Conservation (phyloP, 2,329 filamentous ascomycete genomes). For the Biscogniauxia marginata region DNA sequence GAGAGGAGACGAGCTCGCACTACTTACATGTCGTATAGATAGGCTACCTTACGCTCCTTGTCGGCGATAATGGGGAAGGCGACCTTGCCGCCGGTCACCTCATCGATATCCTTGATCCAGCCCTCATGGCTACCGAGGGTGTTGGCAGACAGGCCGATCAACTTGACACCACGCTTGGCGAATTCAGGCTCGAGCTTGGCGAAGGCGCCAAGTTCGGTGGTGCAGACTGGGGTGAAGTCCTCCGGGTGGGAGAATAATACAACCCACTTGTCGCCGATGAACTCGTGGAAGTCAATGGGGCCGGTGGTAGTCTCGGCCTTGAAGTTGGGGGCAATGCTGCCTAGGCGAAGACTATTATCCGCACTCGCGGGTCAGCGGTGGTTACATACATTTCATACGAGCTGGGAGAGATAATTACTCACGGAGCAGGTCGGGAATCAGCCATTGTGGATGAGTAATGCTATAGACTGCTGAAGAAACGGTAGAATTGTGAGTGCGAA, state of each 20-base stretch:
- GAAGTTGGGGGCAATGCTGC: constrained; percentile 75
- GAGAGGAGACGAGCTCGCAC: background rate
- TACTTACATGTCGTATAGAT: constrained; percentile 73
- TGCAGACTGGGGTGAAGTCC: constrained; percentile 95
- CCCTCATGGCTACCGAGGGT: constrained; percentile 77
- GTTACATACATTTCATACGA: background rate
- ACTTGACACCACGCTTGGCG: constrained; percentile 80
- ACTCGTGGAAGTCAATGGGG: constrained; percentile 80
- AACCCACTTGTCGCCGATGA: constrained; percentile 75
- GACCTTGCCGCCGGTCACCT: constrained; percentile 69
- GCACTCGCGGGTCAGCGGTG: constrained; percentile 1
- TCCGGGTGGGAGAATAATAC: constrained; percentile 83
- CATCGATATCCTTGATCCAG: constrained; percentile 89
- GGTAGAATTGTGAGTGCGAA: background rate
- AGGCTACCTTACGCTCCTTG: constrained; percentile 73
- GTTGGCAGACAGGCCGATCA: constrained; percentile 89
- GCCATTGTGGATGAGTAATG: constrained; percentile 25
- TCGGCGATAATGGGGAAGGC: constrained; percentile 80
- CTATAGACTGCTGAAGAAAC: background rate
- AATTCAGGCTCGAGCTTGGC: constrained; percentile 88
- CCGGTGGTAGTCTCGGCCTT: constrained; percentile 76
- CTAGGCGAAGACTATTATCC: constrained; percentile 57
- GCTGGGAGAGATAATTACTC: constrained; percentile 14
- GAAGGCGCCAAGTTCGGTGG: constrained; percentile 91
- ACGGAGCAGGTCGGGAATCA: constrained; percentile 30